Percentiles rank a stretch among this genome's conserved stretches.
Conservation (phyloP, 805 yeast species). For the Torulaspora indica region DNA sequence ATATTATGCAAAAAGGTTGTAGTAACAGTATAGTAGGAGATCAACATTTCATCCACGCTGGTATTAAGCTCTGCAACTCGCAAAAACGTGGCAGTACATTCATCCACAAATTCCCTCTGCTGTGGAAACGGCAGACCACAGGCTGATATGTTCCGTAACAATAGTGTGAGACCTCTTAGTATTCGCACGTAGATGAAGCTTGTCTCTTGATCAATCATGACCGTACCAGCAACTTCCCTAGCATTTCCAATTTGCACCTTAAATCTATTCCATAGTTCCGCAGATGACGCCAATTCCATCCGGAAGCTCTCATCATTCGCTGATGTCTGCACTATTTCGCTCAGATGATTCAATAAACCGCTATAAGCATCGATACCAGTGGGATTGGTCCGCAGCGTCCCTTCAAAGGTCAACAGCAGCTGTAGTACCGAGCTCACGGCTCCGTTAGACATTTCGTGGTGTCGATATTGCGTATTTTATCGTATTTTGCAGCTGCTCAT, state of each 20-base stretch:
- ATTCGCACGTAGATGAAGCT: constrained; percentile 33
- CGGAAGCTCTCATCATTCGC: constrained; percentile 30
- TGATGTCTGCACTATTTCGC: constrained; percentile 25
- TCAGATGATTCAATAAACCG: constrained; percentile 9
- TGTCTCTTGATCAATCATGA: constrained; percentile 4
- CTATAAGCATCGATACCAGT: background rate
- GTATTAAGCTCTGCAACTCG: constrained; percentile 1
- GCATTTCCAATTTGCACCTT: constrained; percentile 11
- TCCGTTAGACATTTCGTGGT: background rate
- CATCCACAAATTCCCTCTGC: constrained; percentile 20
- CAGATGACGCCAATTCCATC: constrained; percentile 23
- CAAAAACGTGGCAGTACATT: constrained; percentile 12
- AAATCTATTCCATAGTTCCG: constrained; percentile 29
- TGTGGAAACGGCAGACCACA: constrained; percentile 33
- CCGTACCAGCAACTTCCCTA: background rate
- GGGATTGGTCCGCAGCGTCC: background rate
- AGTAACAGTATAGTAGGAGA: constrained; percentile 19
- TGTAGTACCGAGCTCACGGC: background rate
- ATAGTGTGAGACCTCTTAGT: constrained; percentile 45
- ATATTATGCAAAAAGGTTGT: constrained; percentile 27
- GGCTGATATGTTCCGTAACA: constrained; percentile 46
- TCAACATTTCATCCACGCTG: constrained; percentile 22
- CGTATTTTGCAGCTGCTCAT: background rate
- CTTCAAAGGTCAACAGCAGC: background rate
- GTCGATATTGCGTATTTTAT: background rate